phyloP scores from a whole-genome alignment of 495 filamentous ascomycete species.

The Tuber aestivum region DNA sequence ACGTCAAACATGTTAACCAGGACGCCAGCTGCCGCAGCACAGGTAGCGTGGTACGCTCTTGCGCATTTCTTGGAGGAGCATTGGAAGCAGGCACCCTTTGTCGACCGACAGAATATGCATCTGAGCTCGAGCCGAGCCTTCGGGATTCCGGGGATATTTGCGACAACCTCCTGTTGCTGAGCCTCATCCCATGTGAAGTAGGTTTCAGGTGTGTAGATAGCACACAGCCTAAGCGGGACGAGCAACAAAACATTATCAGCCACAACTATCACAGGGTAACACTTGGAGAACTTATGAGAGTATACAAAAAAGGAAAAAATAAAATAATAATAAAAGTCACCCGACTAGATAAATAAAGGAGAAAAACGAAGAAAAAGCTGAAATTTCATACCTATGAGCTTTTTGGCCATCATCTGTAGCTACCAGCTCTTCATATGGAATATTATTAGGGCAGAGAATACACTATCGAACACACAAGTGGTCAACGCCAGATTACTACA shows the following conservation, averaged over 20 bases:
- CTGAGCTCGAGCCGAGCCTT: slow-evolving; percentile 85
- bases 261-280: slow-evolving; percentile 16
- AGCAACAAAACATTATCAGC: slow-evolving; percentile 23
- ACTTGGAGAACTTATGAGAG: not conserved
- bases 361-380: slow-evolving; percentile 15
- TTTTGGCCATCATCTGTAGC: slow-evolving; percentile 80
- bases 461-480: slow-evolving; percentile 49
- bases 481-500: slow-evolving; percentile 42
- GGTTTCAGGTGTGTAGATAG: slow-evolving; percentile 85
- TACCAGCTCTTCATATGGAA: slow-evolving; percentile 74
- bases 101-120: slow-evolving; percentile 89
- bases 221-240: slow-evolving; percentile 55
- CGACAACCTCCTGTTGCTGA: slow-evolving; percentile 63
- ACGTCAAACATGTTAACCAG: slow-evolving; percentile 78
- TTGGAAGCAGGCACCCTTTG: slow-evolving; percentile 91
- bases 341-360: slow-evolving; percentile 5
- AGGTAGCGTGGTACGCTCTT: slow-evolving; percentile 89
- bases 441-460: slow-evolving; percentile 86
- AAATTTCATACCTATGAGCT: slow-evolving; percentile 60
- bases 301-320: not conserved
- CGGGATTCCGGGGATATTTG: slow-evolving; percentile 69
- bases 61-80: slow-evolving; percentile 94
- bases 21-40: slow-evolving; percentile 83
- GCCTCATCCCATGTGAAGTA: slow-evolving; percentile 64
- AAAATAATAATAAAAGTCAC: slow-evolving; percentile 6